Evolutionary conservation across 2,329 filamentous ascomycete genomes (phyloP).

Genomic region (Pezicula neosporulosa): DNA sequence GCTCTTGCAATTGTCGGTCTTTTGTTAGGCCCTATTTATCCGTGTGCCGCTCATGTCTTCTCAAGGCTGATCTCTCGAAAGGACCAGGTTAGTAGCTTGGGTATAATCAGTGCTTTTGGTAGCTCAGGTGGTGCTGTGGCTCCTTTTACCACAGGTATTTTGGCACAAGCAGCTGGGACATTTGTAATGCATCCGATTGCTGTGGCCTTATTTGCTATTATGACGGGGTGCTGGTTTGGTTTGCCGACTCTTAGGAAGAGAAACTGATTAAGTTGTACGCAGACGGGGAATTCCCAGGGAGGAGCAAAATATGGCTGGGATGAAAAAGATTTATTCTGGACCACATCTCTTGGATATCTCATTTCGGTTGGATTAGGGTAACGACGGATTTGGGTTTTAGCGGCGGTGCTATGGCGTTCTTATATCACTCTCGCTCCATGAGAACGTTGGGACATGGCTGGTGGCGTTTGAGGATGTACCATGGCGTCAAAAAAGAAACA

Average conservation of each 20-base stretch:
- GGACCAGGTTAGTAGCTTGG: slow-evolving; percentile 60
- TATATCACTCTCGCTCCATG: background rate
- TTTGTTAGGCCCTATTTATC: slow-evolving; percentile 75
- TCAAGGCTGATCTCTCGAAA: slow-evolving; percentile 54
- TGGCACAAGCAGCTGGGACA: slow-evolving; percentile 42
- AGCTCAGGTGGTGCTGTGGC: slow-evolving; percentile 66
- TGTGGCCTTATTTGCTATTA: slow-evolving; percentile 59
- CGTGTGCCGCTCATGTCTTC: slow-evolving; percentile 65
- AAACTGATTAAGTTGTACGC: slow-evolving; percentile 42
- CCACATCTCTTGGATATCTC: background rate
- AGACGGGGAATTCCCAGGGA: background rate
- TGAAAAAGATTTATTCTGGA: background rate
- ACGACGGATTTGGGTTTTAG: slow-evolving; percentile 1
- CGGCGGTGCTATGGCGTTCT: slow-evolving; percentile 21
- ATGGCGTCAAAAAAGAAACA: slow-evolving; percentile 6
- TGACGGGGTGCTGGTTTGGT: slow-evolving; percentile 62
- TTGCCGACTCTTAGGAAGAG: slow-evolving; percentile 57
- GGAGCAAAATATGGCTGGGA: background rate
- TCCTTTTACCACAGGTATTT: slow-evolving; percentile 45
- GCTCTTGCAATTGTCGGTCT: slow-evolving; percentile 69
- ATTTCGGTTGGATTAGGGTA: background rate
- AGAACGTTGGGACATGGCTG: slow-evolving; percentile 21
- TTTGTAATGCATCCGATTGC: slow-evolving; percentile 54
- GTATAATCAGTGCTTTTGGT: slow-evolving; percentile 67
- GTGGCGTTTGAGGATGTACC: slow-evolving; percentile 10